Conservation (phyloP, 75 land plant species). For the Cupressus sempervirens region DNA sequence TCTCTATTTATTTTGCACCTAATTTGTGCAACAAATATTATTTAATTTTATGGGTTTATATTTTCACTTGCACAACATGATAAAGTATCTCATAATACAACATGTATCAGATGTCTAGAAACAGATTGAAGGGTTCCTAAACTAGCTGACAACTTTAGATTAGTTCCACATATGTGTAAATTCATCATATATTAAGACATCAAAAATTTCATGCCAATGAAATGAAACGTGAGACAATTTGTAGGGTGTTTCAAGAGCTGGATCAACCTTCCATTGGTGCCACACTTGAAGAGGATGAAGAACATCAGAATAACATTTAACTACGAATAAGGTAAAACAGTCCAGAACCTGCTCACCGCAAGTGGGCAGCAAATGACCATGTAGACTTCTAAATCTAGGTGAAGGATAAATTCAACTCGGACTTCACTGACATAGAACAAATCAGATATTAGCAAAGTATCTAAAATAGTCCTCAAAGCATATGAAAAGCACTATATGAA, state of each 20-base stretch:
- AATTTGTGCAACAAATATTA: too few relatives aligned
- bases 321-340: background rate
- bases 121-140: too few relatives aligned
- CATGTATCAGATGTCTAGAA: too few relatives aligned
- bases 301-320: background rate
- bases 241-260: background rate
- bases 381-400: too few relatives aligned
- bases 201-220: background rate
- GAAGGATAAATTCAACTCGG: background rate
- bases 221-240: background rate
- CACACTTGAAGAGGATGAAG: background rate
- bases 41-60: too few relatives aligned
- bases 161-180: too few relatives aligned
- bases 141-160: too few relatives aligned
- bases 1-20: too few relatives aligned
- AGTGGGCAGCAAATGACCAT: background rate
- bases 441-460: background rate
- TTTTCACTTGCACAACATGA: too few relatives aligned
- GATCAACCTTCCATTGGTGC: background rate
- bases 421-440: background rate
- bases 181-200: background rate
- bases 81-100: too few relatives aligned
- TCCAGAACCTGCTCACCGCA: background rate
- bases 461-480: background rate
- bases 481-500: background rate